Percentiles rank a stretch among this genome's conserved stretches.
Conservation (phyloP, 2,329 filamentous ascomycete genomes). For the Colletotrichum simmondsii region DNA sequence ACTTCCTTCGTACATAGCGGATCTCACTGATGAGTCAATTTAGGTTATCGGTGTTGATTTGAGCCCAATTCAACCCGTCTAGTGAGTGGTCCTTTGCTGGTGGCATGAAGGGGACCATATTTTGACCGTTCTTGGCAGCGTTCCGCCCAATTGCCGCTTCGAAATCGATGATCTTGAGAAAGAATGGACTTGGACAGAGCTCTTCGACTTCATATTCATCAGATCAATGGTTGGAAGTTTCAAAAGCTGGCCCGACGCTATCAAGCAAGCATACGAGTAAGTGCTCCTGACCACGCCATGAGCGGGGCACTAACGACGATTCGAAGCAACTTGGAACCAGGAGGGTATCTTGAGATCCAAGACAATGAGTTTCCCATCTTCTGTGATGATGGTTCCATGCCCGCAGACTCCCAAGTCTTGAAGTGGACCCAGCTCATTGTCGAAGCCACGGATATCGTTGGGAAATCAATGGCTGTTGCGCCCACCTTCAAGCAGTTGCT, state of each 20-base stretch:
- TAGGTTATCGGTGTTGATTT: slow-evolving; percentile 50
- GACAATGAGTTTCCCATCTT: slow-evolving; percentile 7
- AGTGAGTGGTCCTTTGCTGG: slow-evolving; percentile 33
- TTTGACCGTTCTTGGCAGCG: slow-evolving; percentile 37
- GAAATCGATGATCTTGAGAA: slow-evolving; percentile 49
- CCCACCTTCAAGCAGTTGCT: slow-evolving; percentile 41
- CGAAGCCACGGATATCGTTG: slow-evolving; percentile 46
- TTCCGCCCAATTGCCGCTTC: slow-evolving; percentile 52
- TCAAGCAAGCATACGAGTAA: slow-evolving; percentile 55
- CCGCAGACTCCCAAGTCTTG: not conserved
- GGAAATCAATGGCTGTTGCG: slow-evolving; percentile 51
- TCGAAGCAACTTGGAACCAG: slow-evolving; percentile 13
- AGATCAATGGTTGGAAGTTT: slow-evolving; percentile 65
- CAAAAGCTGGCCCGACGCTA: slow-evolving; percentile 61
- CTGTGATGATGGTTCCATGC: slow-evolving; percentile 35
- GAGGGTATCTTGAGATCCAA: slow-evolving; percentile 29
- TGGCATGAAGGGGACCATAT: not conserved
- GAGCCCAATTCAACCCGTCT: slow-evolving; percentile 50
- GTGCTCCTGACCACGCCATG: not conserved
- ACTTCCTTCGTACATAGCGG: too few relatives aligned
- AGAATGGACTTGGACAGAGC: slow-evolving; percentile 41
- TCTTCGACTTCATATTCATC: slow-evolving; percentile 70
- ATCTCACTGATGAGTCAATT: not conserved
- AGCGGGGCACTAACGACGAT: too few relatives aligned
- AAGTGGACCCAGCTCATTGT: slow-evolving; percentile 46